Base-by-base conservation (phyloP, 345 rosid species). In the Moricandia moricandioides region DNA sequence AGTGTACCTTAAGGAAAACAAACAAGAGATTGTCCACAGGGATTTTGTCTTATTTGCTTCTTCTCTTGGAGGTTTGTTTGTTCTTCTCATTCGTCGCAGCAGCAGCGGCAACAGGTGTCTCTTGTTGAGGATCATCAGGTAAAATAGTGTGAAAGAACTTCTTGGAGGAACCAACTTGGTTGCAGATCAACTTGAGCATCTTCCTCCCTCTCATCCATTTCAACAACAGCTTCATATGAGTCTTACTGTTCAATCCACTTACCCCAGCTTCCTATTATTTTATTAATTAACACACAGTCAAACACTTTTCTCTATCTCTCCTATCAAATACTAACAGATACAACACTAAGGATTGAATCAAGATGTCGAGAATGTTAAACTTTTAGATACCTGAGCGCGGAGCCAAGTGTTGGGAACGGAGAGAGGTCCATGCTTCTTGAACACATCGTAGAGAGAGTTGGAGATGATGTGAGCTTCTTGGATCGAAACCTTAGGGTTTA, bases 191-290 rank as follows among this genome's bases (percentile, higher is more conserved):
- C 89, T 89, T 92, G 39, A 95, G 86, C 96, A 88, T 83, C 79
- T 84, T 85, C 82, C 87, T 86, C 13, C 99, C 99, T 78, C 92
- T 83, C 98, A 92, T 95, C 99, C 99, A 95, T 83, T 95, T 95
- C 54, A 95, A 82, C 88, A 95, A 73, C 76, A 95, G 82, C 82
- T 92, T 95, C 99, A 95, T 86, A 81, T 90, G 97, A 0, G 99
- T 89, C 83, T 92, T 95, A 86, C 97, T 88, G 49, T 83, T 85
- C 65, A 94, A 57, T 69, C 97, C 95, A 59, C 78, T 66, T 7
- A 92, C 66, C 24, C 90, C 83, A 62, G 92, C 87, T 63, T 92
- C 99, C 99, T 94, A 75, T 64, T 39, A 59, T 58, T 14, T 12
- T 17, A 10, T 8, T 18, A 35, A 35, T 8, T 34, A 17, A 52